Percentiles rank a stretch among this genome's conserved stretches.
Conservation (phyloP, 352 stramenopile species). For the Pilasporangium apinafurcum region DNA sequence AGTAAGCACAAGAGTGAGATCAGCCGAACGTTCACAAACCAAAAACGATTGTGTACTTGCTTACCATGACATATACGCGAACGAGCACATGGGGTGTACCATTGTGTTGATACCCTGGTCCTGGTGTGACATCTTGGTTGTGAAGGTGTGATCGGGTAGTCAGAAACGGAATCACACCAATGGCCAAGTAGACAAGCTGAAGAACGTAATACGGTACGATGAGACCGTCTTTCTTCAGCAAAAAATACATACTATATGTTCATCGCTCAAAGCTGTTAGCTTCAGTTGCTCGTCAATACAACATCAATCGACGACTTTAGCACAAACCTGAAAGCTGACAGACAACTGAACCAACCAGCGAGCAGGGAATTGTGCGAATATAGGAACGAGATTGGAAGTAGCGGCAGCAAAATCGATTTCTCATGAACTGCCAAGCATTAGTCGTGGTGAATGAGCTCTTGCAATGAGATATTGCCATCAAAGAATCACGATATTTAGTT, state of each 20-base stretch:
- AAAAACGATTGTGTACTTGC: neutral
- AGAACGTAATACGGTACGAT: conserved; percentile 66
- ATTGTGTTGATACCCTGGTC: conserved; percentile 31
- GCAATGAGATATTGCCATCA: conserved; percentile 1
- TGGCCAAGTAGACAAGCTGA: conserved; percentile 33
- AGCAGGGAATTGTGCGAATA: conserved; percentile 51
- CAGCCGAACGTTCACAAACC: conserved; percentile 1
- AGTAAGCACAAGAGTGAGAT: neutral
- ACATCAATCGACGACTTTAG: too few species aligned
- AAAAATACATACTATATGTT: conserved; percentile 88
- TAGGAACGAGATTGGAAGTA: conserved; percentile 89
- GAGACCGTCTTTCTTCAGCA: conserved; percentile 78
- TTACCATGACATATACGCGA: conserved; percentile 46
- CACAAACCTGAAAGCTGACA: conserved; percentile 81
- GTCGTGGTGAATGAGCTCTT: too few species aligned
- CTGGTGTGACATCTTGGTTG: conserved; percentile 3
- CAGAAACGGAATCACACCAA: conserved; percentile 44
- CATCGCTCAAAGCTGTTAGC: too few species aligned
- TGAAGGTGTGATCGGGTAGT: conserved; percentile 22
- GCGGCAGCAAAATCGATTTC: conserved; percentile 93
- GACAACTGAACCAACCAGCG: conserved; percentile 65
- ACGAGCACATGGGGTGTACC: conserved; percentile 24
- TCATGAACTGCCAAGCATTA: conserved; percentile 96
- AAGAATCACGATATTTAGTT: neutral
- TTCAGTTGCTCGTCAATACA: neutral